phyloP scores from a whole-genome alignment of 106 monocot species.

The Allium cepa region DNA sequence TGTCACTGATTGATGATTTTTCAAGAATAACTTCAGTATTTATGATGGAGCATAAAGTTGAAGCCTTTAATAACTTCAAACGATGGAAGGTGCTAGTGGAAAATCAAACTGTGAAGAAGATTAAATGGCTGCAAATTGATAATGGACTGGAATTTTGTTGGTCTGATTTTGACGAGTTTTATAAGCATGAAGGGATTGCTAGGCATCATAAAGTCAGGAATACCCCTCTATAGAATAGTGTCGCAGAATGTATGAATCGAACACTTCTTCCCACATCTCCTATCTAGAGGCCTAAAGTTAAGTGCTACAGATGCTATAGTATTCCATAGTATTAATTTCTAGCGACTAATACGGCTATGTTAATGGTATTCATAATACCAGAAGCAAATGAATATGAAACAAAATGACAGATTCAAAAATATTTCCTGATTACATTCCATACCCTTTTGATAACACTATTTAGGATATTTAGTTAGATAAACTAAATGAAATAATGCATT shows the following conservation, averaged over 20 bases:
- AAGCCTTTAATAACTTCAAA: background rate
- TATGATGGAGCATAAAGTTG: background rate
- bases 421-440: too few relatives aligned
- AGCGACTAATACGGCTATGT: too few relatives aligned
- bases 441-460: too few relatives aligned
- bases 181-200: background rate
- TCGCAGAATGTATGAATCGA: background rate
- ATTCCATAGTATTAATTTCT: too few relatives aligned
- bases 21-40: background rate
- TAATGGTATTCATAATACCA: too few relatives aligned
- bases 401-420: too few relatives aligned
- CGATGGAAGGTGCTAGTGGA: background rate
- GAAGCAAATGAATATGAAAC: too few relatives aligned
- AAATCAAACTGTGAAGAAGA: background rate
- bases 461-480: too few relatives aligned
- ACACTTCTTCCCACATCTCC: too few relatives aligned
- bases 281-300: too few relatives aligned
- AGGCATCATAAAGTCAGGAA: background rate
- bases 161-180: background rate
- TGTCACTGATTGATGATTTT: constrained; percentile 5
- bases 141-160: background rate
- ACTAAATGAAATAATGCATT: too few relatives aligned
- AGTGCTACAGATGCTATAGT: too few relatives aligned
- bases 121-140: background rate
- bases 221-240: background rate